phyloP scores from a whole-genome alignment of 2,329 filamentous ascomycete species.

The Penicillium griseofulvum region DNA sequence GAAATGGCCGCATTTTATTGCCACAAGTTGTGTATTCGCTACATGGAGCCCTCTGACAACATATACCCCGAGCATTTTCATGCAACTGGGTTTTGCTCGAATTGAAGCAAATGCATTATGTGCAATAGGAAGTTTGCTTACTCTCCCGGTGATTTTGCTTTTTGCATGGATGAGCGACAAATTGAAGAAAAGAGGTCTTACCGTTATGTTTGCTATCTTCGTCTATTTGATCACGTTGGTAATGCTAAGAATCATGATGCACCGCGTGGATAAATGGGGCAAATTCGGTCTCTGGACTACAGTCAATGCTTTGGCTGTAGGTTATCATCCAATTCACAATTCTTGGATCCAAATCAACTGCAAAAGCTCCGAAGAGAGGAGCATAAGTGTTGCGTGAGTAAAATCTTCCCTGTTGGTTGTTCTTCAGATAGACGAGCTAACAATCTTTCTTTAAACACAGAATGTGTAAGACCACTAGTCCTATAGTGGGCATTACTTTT shows the following conservation, averaged over 20 bases:
- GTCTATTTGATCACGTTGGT: slow-evolving; percentile 50
- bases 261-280: slow-evolving; percentile 49
- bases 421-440: not conserved
- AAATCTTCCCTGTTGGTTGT: not conserved
- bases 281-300: slow-evolving; percentile 53
- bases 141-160: slow-evolving; percentile 49
- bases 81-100: slow-evolving; percentile 47
- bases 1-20: slow-evolving; percentile 51
- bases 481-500: not conserved
- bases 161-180: slow-evolving; percentile 52
- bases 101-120: slow-evolving; percentile 50
- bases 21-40: slow-evolving; percentile 52
- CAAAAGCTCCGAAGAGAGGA: slow-evolving; percentile 46
- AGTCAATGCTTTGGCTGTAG: slow-evolving; percentile 52
- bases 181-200: slow-evolving; percentile 45
- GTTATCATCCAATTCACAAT: slow-evolving; percentile 56
- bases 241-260: slow-evolving; percentile 42
- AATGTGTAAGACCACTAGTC: slow-evolving; percentile 22
- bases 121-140: slow-evolving; percentile 42
- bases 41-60: slow-evolving; percentile 55
- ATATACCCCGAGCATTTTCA: slow-evolving; percentile 45
- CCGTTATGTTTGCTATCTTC: slow-evolving; percentile 46
- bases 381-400: slow-evolving; percentile 50
- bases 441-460: slow-evolving; percentile 34
- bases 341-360: slow-evolving; percentile 56